Conservation (phyloP, 1,284 basidiomycete species). For the Heterobasidion parviporum region DNA sequence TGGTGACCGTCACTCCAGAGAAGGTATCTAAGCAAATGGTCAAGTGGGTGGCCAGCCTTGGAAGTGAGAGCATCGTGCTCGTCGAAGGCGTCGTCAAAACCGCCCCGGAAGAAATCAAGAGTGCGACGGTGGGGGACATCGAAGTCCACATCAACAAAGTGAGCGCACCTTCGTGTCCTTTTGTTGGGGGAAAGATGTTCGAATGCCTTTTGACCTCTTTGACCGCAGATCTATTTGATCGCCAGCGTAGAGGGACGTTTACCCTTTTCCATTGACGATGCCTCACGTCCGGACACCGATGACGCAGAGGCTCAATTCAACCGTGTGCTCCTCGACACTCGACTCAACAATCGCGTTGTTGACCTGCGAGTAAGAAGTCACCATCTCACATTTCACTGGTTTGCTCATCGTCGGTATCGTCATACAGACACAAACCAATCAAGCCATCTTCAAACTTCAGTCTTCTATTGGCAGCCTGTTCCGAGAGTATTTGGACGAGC, state of each 20-base stretch:
- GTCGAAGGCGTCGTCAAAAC: conserved; percentile 81
- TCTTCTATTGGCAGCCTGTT: conserved; percentile 86
- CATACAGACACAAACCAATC: conserved; percentile 83
- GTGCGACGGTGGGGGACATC: conserved; percentile 81
- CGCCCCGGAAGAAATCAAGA: conserved; percentile 86
- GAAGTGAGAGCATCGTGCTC: conserved; percentile 87
- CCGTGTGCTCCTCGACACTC: conserved; percentile 82
- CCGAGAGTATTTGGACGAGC: conserved; percentile 72
- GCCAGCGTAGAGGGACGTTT: conserved; percentile 71
- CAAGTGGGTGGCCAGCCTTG: conserved; percentile 80
- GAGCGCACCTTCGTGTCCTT: conserved; percentile 8
- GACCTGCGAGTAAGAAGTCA: conserved; percentile 75
- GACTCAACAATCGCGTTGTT: conserved; percentile 91
- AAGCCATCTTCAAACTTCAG: conserved; percentile 93
- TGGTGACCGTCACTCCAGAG: conserved; percentile 70
- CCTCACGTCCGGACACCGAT: conserved; percentile 76
- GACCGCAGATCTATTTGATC: conserved; percentile 72
- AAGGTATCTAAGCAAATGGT: conserved; percentile 97
- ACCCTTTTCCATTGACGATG: conserved; percentile 93
- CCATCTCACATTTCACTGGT: background rate
- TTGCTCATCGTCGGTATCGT: background rate
- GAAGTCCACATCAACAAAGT: conserved; percentile 87
- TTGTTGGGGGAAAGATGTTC: background rate
- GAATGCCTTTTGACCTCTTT: background rate
- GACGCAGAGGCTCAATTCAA: conserved; percentile 65